A percentile compares a stretch with the other conserved stretches of the same genome.
These are phyloP conservation scores for Casuarina glauca DNA, from an alignment of 306 rosid species.

Conservation along the genomic window DNA sequence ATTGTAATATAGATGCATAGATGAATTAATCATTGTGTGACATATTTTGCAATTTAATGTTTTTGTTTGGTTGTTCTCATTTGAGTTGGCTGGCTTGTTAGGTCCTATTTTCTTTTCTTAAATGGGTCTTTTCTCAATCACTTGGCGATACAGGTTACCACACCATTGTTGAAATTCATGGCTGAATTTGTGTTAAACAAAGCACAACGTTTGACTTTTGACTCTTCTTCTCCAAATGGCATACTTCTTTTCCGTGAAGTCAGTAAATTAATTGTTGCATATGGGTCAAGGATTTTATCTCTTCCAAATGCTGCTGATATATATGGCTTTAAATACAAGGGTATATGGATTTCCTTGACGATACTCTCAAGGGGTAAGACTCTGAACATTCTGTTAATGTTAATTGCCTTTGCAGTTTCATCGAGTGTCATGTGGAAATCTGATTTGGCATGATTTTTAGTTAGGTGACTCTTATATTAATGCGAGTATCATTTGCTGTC, in stretches of 20 bases:
- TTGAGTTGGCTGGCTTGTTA: constrained; percentile 9
- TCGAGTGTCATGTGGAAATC: not conserved
- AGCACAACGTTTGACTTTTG: constrained; percentile 97
- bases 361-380: constrained; percentile 79
- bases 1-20: not conserved
- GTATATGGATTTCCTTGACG: constrained; percentile 90
- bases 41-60: constrained; percentile 7
- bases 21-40: not conserved
- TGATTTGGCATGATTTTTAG: not conserved
- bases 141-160: constrained; percentile 72
- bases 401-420: not conserved
- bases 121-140: not conserved
- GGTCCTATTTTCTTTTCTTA: not conserved
- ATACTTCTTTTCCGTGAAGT: constrained; percentile 99
- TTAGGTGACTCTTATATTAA: not conserved
- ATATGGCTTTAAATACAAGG: constrained; percentile 90
- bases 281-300: constrained; percentile 90
- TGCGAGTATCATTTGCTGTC: not conserved
- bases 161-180: constrained; percentile 93
- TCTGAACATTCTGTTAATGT: constrained; percentile 17
- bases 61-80: not conserved
- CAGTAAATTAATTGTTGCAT: constrained; percentile 89
- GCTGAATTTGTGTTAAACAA: constrained; percentile 96
- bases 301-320: constrained; percentile 87
- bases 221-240: constrained; percentile 99